These are phyloP conservation scores for Aspergillus fumigatus DNA, from an alignment of 2,329 filamentous ascomycete species.

Conservation along the genomic window DNA sequence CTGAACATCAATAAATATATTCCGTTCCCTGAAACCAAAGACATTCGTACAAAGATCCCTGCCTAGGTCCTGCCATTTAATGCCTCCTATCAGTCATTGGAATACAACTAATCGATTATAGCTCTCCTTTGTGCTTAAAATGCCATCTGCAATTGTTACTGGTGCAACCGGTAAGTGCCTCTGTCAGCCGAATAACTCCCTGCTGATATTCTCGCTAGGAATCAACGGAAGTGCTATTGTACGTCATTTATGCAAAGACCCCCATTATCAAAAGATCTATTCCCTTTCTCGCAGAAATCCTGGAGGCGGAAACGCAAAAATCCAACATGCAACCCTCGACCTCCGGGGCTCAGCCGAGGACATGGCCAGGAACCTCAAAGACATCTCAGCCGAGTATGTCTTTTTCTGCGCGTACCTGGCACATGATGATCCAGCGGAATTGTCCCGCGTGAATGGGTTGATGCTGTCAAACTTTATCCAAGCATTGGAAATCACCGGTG, in stretches of 20 bases:
- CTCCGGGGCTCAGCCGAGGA: conserved; percentile 30
- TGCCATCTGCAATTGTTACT: conserved; percentile 28
- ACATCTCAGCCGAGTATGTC: conserved; percentile 37
- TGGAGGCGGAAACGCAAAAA: conserved; percentile 30
- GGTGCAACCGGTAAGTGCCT: conserved; percentile 23
- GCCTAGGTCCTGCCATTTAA: too few species aligned
- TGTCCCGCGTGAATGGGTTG: conserved; percentile 34
- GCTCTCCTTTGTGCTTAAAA: conserved; percentile 5
- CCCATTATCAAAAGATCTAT: conserved; percentile 36
- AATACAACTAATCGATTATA: too few species aligned
- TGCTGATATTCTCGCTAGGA: conserved; percentile 20
- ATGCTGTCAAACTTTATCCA: conserved; percentile 48
- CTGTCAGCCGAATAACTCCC: not conserved
- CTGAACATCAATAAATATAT: too few species aligned
- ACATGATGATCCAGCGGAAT: conserved; percentile 33
- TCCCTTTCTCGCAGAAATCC: conserved; percentile 40
- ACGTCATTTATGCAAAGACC: conserved; percentile 32
- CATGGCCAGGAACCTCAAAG: conserved; percentile 36
- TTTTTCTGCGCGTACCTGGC: conserved; percentile 44
- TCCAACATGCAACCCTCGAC: conserved; percentile 38
- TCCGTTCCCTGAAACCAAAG: too few species aligned
- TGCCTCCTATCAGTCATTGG: too few species aligned
- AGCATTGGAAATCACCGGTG: conserved; percentile 42
- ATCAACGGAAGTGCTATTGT: conserved; percentile 41
- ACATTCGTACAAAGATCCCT: too few species aligned